phyloP scores from a whole-genome alignment of 2,329 filamentous ascomycete species.

The Fusarium proliferatum region DNA sequence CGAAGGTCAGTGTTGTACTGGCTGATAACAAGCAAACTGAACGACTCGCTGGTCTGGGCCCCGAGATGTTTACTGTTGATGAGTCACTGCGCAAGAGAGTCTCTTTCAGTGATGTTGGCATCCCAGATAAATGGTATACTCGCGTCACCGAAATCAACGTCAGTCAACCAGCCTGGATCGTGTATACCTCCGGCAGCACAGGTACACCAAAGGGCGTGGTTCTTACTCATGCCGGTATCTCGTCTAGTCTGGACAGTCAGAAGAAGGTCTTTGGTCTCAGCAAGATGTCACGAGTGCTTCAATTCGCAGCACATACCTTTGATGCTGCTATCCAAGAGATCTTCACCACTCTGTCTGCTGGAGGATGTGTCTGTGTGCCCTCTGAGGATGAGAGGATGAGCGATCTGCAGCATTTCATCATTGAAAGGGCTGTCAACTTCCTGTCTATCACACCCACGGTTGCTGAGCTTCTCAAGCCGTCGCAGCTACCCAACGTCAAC shows the following conservation, averaged over 20 bases:
- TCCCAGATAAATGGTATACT: background rate
- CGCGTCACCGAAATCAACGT: background rate
- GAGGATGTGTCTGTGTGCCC: background rate
- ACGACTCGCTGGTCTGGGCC: background rate
- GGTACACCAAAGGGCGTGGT: slow-evolving; percentile 3
- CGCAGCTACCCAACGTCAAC: background rate
- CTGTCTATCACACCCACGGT: background rate
- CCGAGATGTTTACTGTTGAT: background rate
- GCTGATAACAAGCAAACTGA: background rate
- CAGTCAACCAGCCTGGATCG: background rate
- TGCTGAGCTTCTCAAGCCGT: background rate
- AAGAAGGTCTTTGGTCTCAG: background rate
- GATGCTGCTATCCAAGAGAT: background rate
- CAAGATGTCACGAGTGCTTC: background rate
- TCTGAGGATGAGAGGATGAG: background rate
- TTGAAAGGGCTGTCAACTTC: background rate
- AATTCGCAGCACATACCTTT: background rate
- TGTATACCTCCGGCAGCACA: background rate
- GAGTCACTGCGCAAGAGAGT: background rate
- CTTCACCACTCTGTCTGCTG: background rate
- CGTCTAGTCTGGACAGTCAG: background rate
- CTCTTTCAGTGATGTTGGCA: background rate
- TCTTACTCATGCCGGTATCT: background rate
- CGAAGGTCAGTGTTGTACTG: background rate
- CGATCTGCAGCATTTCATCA: background rate